phyloP scores from a whole-genome alignment of 352 stramenopile genomes.

The Phytophthora fragariaefolia region DNA sequence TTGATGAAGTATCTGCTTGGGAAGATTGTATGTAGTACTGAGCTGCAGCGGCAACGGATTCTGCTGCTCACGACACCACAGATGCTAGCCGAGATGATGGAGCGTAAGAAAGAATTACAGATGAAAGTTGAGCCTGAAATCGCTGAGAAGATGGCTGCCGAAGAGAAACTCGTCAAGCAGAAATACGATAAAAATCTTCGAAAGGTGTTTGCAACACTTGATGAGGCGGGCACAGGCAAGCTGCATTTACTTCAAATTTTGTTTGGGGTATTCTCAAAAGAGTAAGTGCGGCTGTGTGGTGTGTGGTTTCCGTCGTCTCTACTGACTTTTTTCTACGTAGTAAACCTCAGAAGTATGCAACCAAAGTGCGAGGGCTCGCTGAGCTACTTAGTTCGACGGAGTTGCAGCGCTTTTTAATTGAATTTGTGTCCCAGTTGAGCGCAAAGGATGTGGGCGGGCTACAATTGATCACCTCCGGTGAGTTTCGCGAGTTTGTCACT shows the following conservation, averaged over 20 bases:
- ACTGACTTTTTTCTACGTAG: conserved; percentile 11
- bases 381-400: conserved; percentile 47
- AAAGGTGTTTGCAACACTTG: conserved; percentile 58
- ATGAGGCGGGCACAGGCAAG: conserved; percentile 44
- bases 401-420: conserved; percentile 67
- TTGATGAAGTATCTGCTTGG: conserved; percentile 55
- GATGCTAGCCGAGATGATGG: conserved; percentile 48
- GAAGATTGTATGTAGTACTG: conserved; percentile 56
- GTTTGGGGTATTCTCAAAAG: conserved; percentile 59
- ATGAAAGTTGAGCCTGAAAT: conserved; percentile 58
- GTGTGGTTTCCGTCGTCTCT: background rate
- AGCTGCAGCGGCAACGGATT: conserved; percentile 65
- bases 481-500: conserved; percentile 62
- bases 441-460: conserved; percentile 16
- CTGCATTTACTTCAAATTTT: conserved; percentile 66
- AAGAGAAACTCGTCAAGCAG: conserved; percentile 25
- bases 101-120: conserved; percentile 30
- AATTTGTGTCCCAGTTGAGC: conserved; percentile 49
- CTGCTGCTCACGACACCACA: conserved; percentile 62
- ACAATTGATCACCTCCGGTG: conserved; percentile 32
- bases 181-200: conserved; percentile 48
- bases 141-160: conserved; percentile 47
- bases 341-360: conserved; percentile 45
- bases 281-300: conserved; percentile 40
- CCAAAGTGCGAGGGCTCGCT: conserved; percentile 51